A percentile compares a stretch with the other conserved stretches of the same genome.
phyloP scores from a whole-genome alignment of 345 rosid species.

The Pseudoturritis turrita region DNA sequence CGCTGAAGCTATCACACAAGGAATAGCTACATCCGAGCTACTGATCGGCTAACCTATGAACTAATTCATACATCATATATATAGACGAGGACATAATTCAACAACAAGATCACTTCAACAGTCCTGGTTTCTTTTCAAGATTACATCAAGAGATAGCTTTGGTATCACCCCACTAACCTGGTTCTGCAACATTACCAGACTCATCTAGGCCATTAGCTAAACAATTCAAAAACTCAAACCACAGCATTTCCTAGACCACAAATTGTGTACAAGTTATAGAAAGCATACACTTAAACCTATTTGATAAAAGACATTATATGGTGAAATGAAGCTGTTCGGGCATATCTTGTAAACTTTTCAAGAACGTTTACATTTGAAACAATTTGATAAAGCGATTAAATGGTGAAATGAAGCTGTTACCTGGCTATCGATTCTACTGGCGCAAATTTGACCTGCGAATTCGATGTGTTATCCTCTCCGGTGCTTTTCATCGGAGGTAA shows the following conservation, averaged over 20 bases:
- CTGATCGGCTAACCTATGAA: neutral
- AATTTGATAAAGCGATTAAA: neutral
- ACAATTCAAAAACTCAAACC: neutral
- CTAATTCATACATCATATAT: neutral
- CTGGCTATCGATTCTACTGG: slow-evolving; percentile 44
- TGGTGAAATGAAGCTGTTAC: slow-evolving; percentile 22
- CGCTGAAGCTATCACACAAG: neutral
- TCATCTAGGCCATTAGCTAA: neutral
- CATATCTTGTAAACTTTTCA: no score
- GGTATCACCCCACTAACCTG: neutral
- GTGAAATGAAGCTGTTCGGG: neutral
- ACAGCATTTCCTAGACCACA: neutral
- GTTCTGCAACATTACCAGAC: neutral
- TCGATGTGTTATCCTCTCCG: slow-evolving; percentile 35
- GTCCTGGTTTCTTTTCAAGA: neutral
- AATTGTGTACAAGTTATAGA: neutral
- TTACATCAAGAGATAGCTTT: neutral
- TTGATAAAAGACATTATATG: neutral
- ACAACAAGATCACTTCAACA: neutral
- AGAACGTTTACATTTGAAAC: neutral
- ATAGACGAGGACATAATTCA: neutral
- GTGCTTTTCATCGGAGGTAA: slow-evolving; percentile 48
- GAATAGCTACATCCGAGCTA: neutral
- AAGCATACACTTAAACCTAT: neutral
- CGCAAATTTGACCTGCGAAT: slow-evolving; percentile 31